Base-by-base conservation (phyloP, 768 basidiomycete species). In the Leccinum aurantiacum region DNA sequence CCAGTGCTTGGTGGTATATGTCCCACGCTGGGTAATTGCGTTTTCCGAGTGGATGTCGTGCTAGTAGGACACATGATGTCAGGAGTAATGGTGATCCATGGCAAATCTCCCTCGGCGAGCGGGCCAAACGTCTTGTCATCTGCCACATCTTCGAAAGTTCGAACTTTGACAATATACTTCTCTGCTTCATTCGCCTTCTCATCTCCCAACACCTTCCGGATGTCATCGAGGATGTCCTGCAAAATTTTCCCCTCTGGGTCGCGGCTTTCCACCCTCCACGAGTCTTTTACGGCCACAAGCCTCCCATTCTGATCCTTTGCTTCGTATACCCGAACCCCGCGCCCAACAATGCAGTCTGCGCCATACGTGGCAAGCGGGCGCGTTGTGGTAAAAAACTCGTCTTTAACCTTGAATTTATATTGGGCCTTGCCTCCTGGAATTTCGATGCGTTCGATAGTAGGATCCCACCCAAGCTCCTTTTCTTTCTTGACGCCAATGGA, bases 391-490 rank as follows among this genome's bases (percentile, higher is more conserved):
- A 25, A 62, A 10, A 4, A 0, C 22, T 53, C 3, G 1, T 8
- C 11, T 5, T 31, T n/a, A 35, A 64, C 51, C 6, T 1, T 25
- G 24, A 58, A 62, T 17, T 35, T 24, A 15, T 62, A 64, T 22
- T 33, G 33, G 5, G 1, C 35, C 1, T 35, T 2, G 13, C 17
- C 9, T 37, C 46, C 4, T 0, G 27, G 27, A 27, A 1, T 35
- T 1, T 13, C 1, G 17, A 38, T 9, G 27, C 29, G 61, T 25
- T 49, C 6, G 8, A 59, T 14, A 6, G 57, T 64, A 14, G 57
- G 57, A 19, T 64, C 63, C 61, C 61, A 64, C 6, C 60, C 60
- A 17, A 61, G 56, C 29, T 35, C 35, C 35, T 14, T 11, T 14
- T 35, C 35, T 14, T 35, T 13, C 35, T 35, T 35, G 35, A 2